A percentile compares a stretch with the other conserved stretches of the same genome.
Evolutionary conservation across 2,329 filamentous ascomycete genomes (phyloP).

Genomic region (Ophiostoma ips): DNA sequence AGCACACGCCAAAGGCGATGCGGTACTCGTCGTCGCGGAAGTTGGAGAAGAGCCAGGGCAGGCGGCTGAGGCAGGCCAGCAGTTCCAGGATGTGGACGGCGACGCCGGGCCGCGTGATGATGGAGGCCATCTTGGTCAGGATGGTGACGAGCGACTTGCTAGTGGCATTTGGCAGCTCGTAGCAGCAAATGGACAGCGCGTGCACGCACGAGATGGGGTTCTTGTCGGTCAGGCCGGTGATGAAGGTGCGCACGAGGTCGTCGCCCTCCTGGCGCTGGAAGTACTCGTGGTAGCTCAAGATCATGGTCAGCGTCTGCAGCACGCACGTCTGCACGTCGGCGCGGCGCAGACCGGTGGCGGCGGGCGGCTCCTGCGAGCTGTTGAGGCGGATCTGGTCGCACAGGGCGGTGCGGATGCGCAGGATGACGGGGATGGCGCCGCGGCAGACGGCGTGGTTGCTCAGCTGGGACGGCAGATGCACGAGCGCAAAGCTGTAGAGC

Average conservation of each 20-base stretch:
- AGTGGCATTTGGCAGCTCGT: conserved; percentile 78
- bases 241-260: conserved; percentile 75
- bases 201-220: conserved; percentile 91
- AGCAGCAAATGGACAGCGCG: conserved; percentile 84
- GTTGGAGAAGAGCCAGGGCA: conserved; percentile 75
- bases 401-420: conserved; percentile 58
- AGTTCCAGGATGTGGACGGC: conserved; percentile 95
- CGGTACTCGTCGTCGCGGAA: conserved; percentile 86
- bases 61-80: conserved; percentile 70
- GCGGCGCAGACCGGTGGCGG: conserved; percentile 64
- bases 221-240: conserved; percentile 73
- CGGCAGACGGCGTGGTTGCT: conserved; percentile 80
- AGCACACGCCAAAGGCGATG: conserved; percentile 88
- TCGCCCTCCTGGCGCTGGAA: conserved; percentile 79
- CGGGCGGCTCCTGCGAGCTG: conserved; percentile 68
- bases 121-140: conserved; percentile 84
- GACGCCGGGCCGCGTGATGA: conserved; percentile 84
- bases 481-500: conserved; percentile 77
- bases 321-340: conserved; percentile 81
- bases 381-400: conserved; percentile 73
- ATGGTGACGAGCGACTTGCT: conserved; percentile 76
- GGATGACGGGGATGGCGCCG: conserved; percentile 59
- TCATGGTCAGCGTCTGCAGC: conserved; percentile 73
- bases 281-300: conserved; percentile 78
- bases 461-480: conserved; percentile 74